Conservation (phyloP, 1,284 basidiomycete genomes). For the Ceratobasidium sp. region DNA sequence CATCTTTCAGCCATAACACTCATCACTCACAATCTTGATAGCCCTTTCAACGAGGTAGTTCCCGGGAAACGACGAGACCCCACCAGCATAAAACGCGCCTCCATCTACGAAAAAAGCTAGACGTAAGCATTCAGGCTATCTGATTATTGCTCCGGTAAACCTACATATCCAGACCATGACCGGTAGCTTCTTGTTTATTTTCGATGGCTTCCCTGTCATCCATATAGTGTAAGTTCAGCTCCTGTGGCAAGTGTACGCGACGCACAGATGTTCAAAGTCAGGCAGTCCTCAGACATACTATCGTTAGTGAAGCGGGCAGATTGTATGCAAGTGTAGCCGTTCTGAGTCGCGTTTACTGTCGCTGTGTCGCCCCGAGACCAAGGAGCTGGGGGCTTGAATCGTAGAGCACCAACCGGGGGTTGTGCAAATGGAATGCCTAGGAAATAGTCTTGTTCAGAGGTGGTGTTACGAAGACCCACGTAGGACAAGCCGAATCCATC, state of each 20-base stretch:
- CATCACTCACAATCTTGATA: background rate
- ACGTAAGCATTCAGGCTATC: too few species aligned
- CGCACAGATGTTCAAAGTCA: constrained; percentile 44
- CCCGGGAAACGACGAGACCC: background rate
- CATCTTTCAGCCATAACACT: background rate
- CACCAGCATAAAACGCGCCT: constrained; percentile 29
- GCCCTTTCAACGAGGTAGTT: constrained; percentile 1
- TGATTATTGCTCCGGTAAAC: background rate
- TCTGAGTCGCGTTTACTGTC: constrained; percentile 20
- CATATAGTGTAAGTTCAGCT: background rate
- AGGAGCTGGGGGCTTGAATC: constrained; percentile 32
- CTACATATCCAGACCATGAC: constrained; percentile 47
- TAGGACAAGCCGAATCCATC: constrained; percentile 28
- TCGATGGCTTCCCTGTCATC: constrained; percentile 36
- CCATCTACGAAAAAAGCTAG: background rate
- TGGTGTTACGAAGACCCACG: constrained; percentile 29
- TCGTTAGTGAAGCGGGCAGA: background rate
- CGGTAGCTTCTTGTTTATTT: constrained; percentile 33
- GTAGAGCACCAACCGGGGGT: constrained; percentile 43
- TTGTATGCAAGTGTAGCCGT: constrained; percentile 22
- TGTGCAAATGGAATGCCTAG: constrained; percentile 47
- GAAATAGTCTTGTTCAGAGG: constrained; percentile 45
- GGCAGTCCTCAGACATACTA: constrained; percentile 43
- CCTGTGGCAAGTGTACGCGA: background rate
- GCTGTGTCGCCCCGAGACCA: constrained; percentile 7